Conservation (phyloP, 2,329 filamentous ascomycete genomes). For the Cadophora sp. region DNA sequence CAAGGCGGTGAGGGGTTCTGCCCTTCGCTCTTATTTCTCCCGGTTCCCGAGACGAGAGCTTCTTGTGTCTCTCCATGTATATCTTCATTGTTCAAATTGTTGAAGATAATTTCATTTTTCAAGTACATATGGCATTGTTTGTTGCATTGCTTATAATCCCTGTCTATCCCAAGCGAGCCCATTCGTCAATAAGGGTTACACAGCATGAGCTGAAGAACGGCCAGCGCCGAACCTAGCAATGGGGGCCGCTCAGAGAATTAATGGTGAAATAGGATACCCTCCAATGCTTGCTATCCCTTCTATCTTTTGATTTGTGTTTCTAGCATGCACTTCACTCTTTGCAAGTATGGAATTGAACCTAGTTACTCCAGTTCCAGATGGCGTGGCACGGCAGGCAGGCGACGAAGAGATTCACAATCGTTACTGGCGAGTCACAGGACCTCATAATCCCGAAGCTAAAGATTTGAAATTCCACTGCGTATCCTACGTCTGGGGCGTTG, state of each 20-base stretch:
- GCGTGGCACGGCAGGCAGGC: conserved; percentile 18
- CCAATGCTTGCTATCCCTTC: not conserved
- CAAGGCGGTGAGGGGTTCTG: conserved; percentile 5
- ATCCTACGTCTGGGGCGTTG: conserved; percentile 33
- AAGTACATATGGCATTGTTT: not conserved
- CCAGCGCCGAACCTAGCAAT: not conserved
- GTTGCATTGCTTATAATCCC: too few relatives aligned
- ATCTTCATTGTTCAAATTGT: not conserved
- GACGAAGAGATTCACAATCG: conserved; percentile 31
- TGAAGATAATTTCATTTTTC: not conserved
- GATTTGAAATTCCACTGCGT: conserved; percentile 29
- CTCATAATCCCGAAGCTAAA: conserved; percentile 12
- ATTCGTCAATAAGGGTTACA: conserved; percentile 6
- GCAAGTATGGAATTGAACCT: conserved; percentile 19
- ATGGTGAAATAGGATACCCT: not conserved
- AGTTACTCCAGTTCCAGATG: conserved; percentile 13
- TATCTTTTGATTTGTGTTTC: too few relatives aligned
- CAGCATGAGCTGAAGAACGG: conserved; percentile 14
- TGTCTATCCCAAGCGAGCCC: too few relatives aligned
- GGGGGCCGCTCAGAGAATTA: not conserved
- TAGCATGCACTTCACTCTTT: not conserved
- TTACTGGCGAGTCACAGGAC: conserved; percentile 29
- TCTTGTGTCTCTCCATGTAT: not conserved
- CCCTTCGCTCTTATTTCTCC: not conserved
- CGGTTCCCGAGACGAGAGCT: not conserved